Evolutionary conservation across 768 basidiomycete species (phyloP).

Genomic region (Fomitopsis pulvina): DNA sequence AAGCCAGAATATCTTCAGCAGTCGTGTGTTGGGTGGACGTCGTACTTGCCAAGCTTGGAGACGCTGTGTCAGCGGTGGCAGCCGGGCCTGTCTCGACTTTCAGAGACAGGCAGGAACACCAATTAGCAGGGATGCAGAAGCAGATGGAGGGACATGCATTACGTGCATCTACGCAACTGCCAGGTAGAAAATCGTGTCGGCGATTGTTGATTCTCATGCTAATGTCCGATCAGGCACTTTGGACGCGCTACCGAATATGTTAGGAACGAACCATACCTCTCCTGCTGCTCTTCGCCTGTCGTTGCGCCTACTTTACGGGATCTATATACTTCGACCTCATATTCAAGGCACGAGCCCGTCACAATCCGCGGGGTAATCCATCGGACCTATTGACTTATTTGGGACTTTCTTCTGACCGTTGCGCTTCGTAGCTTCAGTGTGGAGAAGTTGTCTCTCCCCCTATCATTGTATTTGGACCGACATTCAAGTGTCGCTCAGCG

Average conservation of each 20-base stretch:
- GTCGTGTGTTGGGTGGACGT: slow-evolving; percentile 64
- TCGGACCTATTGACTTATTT: background rate
- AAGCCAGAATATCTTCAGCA: slow-evolving; percentile 21
- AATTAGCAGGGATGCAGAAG: slow-evolving; percentile 19
- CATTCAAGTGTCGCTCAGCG: background rate
- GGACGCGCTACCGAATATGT: slow-evolving; percentile 36
- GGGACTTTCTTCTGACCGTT: background rate
- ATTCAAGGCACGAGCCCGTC: background rate
- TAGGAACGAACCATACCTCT: slow-evolving; percentile 46
- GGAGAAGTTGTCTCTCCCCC: background rate
- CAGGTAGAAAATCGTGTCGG: slow-evolving; percentile 34
- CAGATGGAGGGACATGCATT: slow-evolving; percentile 46
- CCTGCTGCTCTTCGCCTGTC: slow-evolving; percentile 56
- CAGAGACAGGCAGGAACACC: background rate
- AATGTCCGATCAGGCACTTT: slow-evolving; percentile 40
- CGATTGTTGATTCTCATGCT: slow-evolving; percentile 5
- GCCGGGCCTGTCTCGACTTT: background rate
- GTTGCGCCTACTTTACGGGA: slow-evolving; percentile 47
- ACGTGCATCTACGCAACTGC: slow-evolving; percentile 61
- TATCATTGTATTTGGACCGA: background rate
- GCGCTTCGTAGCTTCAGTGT: background rate
- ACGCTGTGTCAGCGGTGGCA: slow-evolving; percentile 26
- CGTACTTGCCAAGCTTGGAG: slow-evolving; percentile 46
- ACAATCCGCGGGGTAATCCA: background rate
- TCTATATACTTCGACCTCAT: slow-evolving; percentile 45